Conservation (phyloP, 164 flowering plant genomes). For the Warburgia ugandensis region DNA sequence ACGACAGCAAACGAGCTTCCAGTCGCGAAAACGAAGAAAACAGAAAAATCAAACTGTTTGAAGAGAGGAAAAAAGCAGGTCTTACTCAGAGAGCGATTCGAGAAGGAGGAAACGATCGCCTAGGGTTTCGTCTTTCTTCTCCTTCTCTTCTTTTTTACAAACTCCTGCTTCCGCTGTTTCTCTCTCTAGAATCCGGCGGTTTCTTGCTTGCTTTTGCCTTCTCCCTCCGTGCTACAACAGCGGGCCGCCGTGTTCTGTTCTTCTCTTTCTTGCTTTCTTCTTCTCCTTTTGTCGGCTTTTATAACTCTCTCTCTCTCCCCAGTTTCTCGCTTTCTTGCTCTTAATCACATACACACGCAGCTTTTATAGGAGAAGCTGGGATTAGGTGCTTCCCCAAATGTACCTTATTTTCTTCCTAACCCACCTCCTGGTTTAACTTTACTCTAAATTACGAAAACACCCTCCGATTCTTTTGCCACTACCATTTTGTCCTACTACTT, state of each 20-base stretch:
- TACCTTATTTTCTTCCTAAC: too few species aligned
- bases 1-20: background rate
- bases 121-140: conserved; percentile 2
- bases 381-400: too few species aligned
- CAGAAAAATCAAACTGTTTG: background rate
- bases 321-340: too few species aligned
- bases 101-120: background rate
- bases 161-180: background rate
- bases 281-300: background rate
- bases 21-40: background rate
- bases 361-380: background rate
- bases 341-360: background rate
- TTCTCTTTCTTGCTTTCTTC: conserved; percentile 1
- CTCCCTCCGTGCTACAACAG: conserved; percentile 1
- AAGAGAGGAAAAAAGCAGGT: background rate
- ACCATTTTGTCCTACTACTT: too few species aligned
- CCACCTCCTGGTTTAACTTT: too few species aligned
- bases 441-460: too few species aligned
- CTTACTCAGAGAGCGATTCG: background rate
- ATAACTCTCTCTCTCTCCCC: background rate
- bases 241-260: conserved; percentile 9
- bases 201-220: background rate
- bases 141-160: background rate
- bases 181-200: background rate
- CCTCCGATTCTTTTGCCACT: too few species aligned